Base-by-base conservation (phyloP, 169 alveolate species). In the Perkinsus marinus region DNA sequence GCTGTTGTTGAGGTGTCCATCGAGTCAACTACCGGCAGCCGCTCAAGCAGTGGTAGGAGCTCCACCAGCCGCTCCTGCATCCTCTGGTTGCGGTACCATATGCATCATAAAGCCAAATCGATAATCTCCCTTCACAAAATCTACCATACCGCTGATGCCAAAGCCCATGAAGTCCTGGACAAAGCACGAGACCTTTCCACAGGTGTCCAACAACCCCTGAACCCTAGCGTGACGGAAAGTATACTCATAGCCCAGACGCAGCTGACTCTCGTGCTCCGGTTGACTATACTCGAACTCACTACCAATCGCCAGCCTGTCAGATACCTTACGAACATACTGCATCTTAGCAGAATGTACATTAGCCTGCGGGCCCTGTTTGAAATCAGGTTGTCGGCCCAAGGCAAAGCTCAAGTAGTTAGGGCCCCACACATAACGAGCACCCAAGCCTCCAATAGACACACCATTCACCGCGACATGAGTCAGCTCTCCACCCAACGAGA, bases 101-200 rank as follows among this genome's bases (percentile, higher is more conserved):
- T 97, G 98, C 98, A 97, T 96, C 97, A 96, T 96, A 92, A 96
- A 97, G 17, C 98, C 98, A 92, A 97, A 97, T 68, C 96, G 95
- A 93, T 96, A 97, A 43, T 95, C 96, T 91, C 96, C 96, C 91
- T 94, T 95, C 94, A 96, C 93, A 93, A 96, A 97, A 92, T 97
- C 98, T 69, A 96, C 95, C 90, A 94, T 94, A 2, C 98, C 98
- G 93, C 98, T 96, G 39, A 97, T 94, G 39, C 98, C 98, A 90
- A 97, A 97, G 30, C 98, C 98, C 92, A 92, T 92, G 93, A 91
- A 95, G 91, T 97, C 99, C 92, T 96, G 98, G 0, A 98, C 96
- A 38, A 95, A 96, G 89, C 96, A 95, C n/a, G 98, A 94, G 39
- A 97, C 95, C 68, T 96, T 95, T 10, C 99, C 99, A 79, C 96